These are phyloP conservation scores for Kurtzmaniella quercitrusa DNA, from an alignment of 1,139 yeast species.

Conservation along the genomic window DNA sequence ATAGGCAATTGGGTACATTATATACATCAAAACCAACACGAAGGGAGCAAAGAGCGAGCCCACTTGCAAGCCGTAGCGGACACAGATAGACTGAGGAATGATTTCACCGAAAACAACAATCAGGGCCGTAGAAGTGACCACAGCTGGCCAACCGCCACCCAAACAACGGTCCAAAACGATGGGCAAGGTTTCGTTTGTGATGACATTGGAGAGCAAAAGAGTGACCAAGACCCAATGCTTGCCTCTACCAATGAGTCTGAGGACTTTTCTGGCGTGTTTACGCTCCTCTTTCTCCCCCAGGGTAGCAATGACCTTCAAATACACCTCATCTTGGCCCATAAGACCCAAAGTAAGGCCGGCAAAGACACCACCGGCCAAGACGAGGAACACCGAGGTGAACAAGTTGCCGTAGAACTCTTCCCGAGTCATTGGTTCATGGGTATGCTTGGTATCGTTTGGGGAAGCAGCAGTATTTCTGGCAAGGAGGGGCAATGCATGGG, in stretches of 20 bases:
- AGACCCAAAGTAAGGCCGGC: slow-evolving; percentile 93
- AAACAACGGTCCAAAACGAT: slow-evolving; percentile 87
- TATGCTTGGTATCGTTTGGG: slow-evolving; percentile 11
- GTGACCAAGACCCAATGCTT: slow-evolving; percentile 99
- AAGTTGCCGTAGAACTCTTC: slow-evolving; percentile 52
- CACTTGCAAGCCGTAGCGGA: slow-evolving; percentile 84
- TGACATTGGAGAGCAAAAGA: slow-evolving; percentile 76
- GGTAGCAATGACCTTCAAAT: slow-evolving; percentile 65
- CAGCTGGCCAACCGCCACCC: slow-evolving; percentile 99
- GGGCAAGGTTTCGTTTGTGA: slow-evolving; percentile 93
- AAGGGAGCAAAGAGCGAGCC: slow-evolving; percentile 92
- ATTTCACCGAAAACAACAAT: slow-evolving; percentile 96
- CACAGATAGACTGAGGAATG: slow-evolving; percentile 92
- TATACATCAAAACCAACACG: slow-evolving; percentile 78
- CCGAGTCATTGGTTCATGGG: slow-evolving; percentile 22
- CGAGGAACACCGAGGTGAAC: slow-evolving; percentile 60
- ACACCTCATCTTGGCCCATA: slow-evolving; percentile 98
- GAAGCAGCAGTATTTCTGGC: slow-evolving; percentile 8
- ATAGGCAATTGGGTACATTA: slow-evolving; percentile 89
- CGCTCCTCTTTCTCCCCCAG: slow-evolving; percentile 60
- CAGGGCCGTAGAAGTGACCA: slow-evolving; percentile 83
- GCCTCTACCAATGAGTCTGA: slow-evolving; percentile 70
- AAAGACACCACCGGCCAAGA: slow-evolving; percentile 88
- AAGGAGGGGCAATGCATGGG: slow-evolving; percentile 17
- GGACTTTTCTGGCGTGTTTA: slow-evolving; percentile 68